Conservation (phyloP, 768 basidiomycete genomes). For the Phylloporus rhodoxanthus region DNA sequence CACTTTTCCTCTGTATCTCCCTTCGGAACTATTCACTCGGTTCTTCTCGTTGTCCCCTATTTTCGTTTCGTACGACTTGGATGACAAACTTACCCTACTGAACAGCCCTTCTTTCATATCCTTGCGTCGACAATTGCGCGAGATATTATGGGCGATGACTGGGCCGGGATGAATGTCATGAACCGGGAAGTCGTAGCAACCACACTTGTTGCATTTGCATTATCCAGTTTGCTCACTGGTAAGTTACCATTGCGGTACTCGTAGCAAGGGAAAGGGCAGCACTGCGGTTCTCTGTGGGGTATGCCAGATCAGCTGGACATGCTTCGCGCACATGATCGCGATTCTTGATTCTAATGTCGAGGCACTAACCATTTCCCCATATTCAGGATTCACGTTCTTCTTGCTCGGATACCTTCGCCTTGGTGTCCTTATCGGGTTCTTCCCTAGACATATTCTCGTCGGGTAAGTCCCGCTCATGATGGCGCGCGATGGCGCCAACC, state of each 20-base stretch:
- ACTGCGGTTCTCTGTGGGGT: background rate
- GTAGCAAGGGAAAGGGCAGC: background rate
- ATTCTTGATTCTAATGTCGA: slow-evolving; percentile 12
- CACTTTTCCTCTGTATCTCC: background rate
- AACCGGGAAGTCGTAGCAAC: slow-evolving; percentile 79
- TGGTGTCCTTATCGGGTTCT: slow-evolving; percentile 87
- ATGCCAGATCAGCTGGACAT: background rate
- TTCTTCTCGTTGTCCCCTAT: background rate
- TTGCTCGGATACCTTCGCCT: slow-evolving; percentile 79
- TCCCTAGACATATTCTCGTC: slow-evolving; percentile 95
- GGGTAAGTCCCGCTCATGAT: slow-evolving; percentile 46
- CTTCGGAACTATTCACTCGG: background rate
- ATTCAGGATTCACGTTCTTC: slow-evolving; percentile 60
- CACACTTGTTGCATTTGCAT: slow-evolving; percentile 80
- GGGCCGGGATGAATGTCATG: slow-evolving; percentile 45
- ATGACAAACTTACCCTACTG: background rate
- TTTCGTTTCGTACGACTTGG: background rate
- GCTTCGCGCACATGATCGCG: background rate
- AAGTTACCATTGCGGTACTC: slow-evolving; percentile 7
- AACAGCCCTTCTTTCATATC: slow-evolving; percentile 91
- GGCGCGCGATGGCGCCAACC: background rate
- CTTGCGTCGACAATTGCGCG: slow-evolving; percentile 70
- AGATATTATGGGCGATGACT: slow-evolving; percentile 40
- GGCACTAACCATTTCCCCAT: slow-evolving; percentile 4
- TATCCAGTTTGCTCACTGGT: slow-evolving; percentile 87